Evolutionary conservation across 257 asterid genomes (phyloP).

Genomic region (Galeopsis tetrahit): DNA sequence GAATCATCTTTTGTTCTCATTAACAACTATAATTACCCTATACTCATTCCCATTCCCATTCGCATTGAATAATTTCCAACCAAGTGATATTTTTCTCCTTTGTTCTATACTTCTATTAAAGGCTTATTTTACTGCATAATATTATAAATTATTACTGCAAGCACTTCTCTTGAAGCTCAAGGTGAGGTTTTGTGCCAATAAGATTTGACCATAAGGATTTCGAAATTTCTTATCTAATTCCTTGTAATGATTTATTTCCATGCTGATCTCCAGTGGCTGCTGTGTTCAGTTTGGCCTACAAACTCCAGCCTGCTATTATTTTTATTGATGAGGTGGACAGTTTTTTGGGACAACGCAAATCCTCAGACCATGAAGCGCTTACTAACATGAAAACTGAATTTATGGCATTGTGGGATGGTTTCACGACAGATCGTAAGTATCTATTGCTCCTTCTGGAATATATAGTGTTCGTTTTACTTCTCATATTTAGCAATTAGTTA

Average conservation of each 20-base stretch:
- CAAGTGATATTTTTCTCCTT: background rate
- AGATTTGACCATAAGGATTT: constrained; percentile 6
- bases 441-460: constrained; percentile 10
- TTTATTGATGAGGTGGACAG: constrained; percentile 96
- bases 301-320: constrained; percentile 96
- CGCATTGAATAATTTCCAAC: too few relatives aligned
- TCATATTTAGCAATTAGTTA: background rate
- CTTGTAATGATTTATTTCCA: constrained; percentile 24
- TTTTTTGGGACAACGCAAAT: constrained; percentile 89
- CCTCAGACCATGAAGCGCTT: constrained; percentile 78
- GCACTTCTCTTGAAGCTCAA: background rate
- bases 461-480: background rate
- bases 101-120: background rate
- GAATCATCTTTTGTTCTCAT: too few relatives aligned
- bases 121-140: background rate
- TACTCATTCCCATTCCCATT: too few relatives aligned
- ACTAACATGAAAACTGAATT: constrained; percentile 93
- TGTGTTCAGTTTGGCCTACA: constrained; percentile 84
- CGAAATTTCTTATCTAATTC: background rate
- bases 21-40: too few relatives aligned
- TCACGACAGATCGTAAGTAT: constrained; percentile 88
- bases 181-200: background rate
- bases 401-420: constrained; percentile 99
- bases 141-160: constrained; percentile 8
- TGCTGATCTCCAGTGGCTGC: constrained; percentile 69